phyloP scores from a whole-genome alignment of 148 eudicot genomes.

The Heliosperma pusillum region DNA sequence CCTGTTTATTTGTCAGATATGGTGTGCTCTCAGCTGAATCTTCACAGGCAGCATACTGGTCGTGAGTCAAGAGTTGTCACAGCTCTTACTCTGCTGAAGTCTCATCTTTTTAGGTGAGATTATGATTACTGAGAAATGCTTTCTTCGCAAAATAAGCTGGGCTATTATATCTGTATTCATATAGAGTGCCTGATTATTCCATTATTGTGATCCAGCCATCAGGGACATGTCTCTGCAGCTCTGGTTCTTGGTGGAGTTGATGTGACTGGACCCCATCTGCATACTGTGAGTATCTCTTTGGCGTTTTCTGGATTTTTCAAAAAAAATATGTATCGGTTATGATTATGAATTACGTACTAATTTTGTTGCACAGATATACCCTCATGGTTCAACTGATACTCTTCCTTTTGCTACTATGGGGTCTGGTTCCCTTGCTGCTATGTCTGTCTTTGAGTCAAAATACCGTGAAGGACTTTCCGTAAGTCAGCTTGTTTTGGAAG shows the following conservation, averaged over 20 bases:
- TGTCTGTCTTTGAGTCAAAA: conserved; percentile 77
- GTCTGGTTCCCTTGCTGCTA: conserved; percentile 92
- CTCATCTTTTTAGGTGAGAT: conserved; percentile 73
- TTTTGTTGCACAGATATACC: conserved; percentile 62
- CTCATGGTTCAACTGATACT: conserved; percentile 93
- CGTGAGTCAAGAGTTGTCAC: conserved; percentile 94
- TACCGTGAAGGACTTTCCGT: conserved; percentile 84
- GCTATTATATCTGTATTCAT: neutral
- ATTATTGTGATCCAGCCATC: conserved; percentile 50
- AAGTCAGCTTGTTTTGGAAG: conserved; percentile 31
- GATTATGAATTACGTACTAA: conserved; percentile 3
- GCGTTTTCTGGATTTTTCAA: neutral
- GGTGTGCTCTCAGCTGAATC: conserved; percentile 89
- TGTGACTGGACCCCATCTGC: conserved; percentile 85
- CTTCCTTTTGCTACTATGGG: conserved; percentile 93
- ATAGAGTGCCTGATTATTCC: conserved; percentile 14
- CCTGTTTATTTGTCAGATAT: conserved; percentile 42
- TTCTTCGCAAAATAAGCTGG: neutral
- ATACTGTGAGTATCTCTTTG: conserved; percentile 56
- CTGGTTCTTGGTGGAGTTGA: conserved; percentile 94
- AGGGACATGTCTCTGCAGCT: conserved; percentile 85
- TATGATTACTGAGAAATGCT: neutral
- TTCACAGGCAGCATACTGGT: conserved; percentile 80
- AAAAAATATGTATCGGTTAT: conserved; percentile 1
- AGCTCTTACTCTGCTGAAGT: conserved; percentile 70